Base-by-base conservation (phyloP, 805 yeast genomes). In the Saccharomyces paradoxus region DNA sequence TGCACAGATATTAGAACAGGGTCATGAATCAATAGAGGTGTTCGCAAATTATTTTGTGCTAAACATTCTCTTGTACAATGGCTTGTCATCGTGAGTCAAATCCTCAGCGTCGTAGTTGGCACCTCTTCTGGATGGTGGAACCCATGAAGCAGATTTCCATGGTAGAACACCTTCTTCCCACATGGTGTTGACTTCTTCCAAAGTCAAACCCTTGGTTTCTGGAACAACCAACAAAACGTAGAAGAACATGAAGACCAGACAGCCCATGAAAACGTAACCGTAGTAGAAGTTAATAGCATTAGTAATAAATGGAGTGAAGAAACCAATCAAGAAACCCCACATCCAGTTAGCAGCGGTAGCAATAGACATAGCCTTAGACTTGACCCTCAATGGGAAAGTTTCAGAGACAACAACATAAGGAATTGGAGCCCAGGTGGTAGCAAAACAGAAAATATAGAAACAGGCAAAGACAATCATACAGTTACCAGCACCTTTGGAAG, bases 341-440 rank as follows among this genome's bases (percentile, higher is more conserved):
- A 83, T 71, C 70, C 87, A 85, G 59, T 83, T 86, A 51, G 82
- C 72, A 57, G 86, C 86, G 56, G 80, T 77, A 31, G 87, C 82
- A 75, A 84, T 74, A 53, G 82, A 77, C 73, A 74, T 73, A 61
- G 80, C 83, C 72, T 80, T 64, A 70, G 83, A 71, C 71, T 84
- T 81, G 67, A 85, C 79, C 76, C 89, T 80, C 64, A 84, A 76
- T 71, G 91, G 90, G 72, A 81, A 85, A 46, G 83, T 77, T 72
- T 86, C 90, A 41, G 89, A 81, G 41, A 82, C 78, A 62, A 84
- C 81, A 53, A 82, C 83, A 71, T 77, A 85, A 50, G 81, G 82
- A 64, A 81, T 79, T 65, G 89, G 87, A 60, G 89, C 90, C 90
- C 90, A 86, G 26, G 89, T 81, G 50, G 84, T 79, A 31, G 90